Conservation (phyloP, 2,329 filamentous ascomycete genomes). For the Aspergillus awamori region DNA sequence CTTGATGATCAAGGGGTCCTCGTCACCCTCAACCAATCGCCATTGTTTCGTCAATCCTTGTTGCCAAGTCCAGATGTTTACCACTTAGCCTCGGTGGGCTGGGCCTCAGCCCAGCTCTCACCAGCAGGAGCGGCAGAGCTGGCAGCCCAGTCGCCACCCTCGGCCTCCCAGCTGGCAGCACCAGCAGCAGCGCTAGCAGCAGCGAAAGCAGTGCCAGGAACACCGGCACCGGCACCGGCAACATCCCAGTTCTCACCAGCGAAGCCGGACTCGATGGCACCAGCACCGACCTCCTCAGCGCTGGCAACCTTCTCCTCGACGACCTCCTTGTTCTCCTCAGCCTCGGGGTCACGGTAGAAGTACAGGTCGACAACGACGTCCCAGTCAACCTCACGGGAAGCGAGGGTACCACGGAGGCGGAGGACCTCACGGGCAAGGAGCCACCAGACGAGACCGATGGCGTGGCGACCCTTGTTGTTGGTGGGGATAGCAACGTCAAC, state of each 20-base stretch:
- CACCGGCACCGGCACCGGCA: slow-evolving; percentile 62
- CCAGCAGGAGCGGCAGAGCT: slow-evolving; percentile 43
- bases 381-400: slow-evolving; percentile 95
- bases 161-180: slow-evolving; percentile 65
- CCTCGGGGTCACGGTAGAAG: slow-evolving; percentile 99
- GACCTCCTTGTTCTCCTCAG: slow-evolving; percentile 96
- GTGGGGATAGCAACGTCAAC: slow-evolving; percentile 99
- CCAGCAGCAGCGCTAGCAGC: slow-evolving; percentile 70
- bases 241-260: slow-evolving; percentile 83
- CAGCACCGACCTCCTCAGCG: slow-evolving; percentile 80
- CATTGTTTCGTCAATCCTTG: slow-evolving; percentile 32
- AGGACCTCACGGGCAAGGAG: slow-evolving; percentile 99
- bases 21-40: slow-evolving; percentile 15
- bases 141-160: slow-evolving; percentile 57
- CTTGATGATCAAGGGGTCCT: slow-evolving; percentile 11
- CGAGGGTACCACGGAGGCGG: slow-evolving; percentile 94
- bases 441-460: slow-evolving; percentile 99
- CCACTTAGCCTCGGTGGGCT: slow-evolving; percentile 44
- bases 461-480: slow-evolving; percentile 99
- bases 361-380: slow-evolving; percentile 99
- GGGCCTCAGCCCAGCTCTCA: slow-evolving; percentile 47
- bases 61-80: slow-evolving; percentile 35
- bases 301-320: slow-evolving; percentile 83
- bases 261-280: slow-evolving; percentile 78
- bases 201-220: slow-evolving; percentile 66